Percentiles rank a stretch among this genome's conserved stretches.
These are phyloP conservation scores for Niebla homalea DNA, from an alignment of 495 filamentous ascomycete species.

Conservation along the genomic window DNA sequence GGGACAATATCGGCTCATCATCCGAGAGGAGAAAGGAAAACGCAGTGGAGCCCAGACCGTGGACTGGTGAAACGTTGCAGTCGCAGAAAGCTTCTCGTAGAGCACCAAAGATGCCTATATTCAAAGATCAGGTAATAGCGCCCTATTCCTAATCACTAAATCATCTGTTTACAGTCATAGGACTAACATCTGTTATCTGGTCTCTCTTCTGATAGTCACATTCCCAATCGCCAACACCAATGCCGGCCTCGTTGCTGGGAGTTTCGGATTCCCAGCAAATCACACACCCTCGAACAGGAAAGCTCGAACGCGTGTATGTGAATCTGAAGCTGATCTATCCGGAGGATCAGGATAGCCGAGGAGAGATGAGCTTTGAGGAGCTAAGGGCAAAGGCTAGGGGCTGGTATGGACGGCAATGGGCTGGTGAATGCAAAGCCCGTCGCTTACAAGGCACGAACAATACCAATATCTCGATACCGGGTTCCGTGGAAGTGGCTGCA, in stretches of 20 bases:
- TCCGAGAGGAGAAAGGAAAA: conserved; percentile 92
- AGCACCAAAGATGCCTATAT: conserved; percentile 73
- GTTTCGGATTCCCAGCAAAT: conserved; percentile 47
- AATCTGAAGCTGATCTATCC: conserved; percentile 77
- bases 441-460: not conserved
- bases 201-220: conserved; percentile 48
- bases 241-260: conserved; percentile 25
- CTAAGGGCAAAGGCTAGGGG: conserved; percentile 66
- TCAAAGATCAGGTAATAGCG: conserved; percentile 84
- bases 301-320: conserved; percentile 73
- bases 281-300: conserved; percentile 64
- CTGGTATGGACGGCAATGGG: conserved; percentile 63
- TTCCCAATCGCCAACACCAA: conserved; percentile 26
- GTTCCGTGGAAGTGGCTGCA: not conserved
- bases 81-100: conserved; percentile 64
- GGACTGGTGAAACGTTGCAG: conserved; percentile 84
- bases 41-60: conserved; percentile 69
- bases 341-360: conserved; percentile 47
- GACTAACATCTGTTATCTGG: conserved; percentile 74
- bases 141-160: conserved; percentile 27
- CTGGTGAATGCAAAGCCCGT: conserved; percentile 5
- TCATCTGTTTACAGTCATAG: conserved; percentile 84
- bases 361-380: conserved; percentile 83
- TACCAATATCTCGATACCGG: not conserved
- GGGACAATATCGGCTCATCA: conserved; percentile 82